Percentiles rank a stretch among this genome's conserved stretches.
These are phyloP conservation scores for Inga oerstediana DNA, from an alignment of 306 rosid species.

Conservation along the genomic window DNA sequence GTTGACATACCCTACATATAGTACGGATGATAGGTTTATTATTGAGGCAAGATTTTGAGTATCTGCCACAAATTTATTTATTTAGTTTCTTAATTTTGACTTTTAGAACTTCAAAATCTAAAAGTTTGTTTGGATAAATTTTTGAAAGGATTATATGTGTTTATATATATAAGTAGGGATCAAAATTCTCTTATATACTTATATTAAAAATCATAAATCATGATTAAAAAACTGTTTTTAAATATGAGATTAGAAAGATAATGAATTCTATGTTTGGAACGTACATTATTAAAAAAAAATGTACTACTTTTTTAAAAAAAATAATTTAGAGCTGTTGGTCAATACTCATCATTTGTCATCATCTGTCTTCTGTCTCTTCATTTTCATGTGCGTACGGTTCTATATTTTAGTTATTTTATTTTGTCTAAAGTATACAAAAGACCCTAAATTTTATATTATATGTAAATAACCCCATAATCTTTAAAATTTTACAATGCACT, in stretches of 20 bases:
- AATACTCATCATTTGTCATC: too few relatives aligned
- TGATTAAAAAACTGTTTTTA: too few relatives aligned
- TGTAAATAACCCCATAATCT: too few relatives aligned
- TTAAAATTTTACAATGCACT: too few relatives aligned
- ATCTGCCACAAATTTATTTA: not conserved
- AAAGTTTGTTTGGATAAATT: too few relatives aligned
- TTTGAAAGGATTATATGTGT: too few relatives aligned
- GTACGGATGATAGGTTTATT: constrained; percentile 5
- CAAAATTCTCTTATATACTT: too few relatives aligned
- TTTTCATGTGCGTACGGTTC: not conserved
- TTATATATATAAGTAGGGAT: too few relatives aligned
- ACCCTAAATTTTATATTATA: too few relatives aligned
- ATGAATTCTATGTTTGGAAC: not conserved
- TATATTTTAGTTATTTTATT: not conserved
- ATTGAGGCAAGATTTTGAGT: not conserved
- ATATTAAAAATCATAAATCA: too few relatives aligned
- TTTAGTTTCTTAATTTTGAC: not conserved
- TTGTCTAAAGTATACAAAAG: too few relatives aligned
- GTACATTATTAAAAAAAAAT: not conserved
- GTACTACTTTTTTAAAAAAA: not conserved
- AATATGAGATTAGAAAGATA: not conserved
- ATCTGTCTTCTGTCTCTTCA: not conserved
- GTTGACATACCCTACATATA: not conserved
- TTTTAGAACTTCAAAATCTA: not conserved
- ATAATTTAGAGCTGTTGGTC: not conserved